Evolutionary conservation across 2,329 filamentous ascomycete genomes (phyloP), one percentile per base, ranked within the genome.

Genomic region (Elsinoe ampelina): DNA sequence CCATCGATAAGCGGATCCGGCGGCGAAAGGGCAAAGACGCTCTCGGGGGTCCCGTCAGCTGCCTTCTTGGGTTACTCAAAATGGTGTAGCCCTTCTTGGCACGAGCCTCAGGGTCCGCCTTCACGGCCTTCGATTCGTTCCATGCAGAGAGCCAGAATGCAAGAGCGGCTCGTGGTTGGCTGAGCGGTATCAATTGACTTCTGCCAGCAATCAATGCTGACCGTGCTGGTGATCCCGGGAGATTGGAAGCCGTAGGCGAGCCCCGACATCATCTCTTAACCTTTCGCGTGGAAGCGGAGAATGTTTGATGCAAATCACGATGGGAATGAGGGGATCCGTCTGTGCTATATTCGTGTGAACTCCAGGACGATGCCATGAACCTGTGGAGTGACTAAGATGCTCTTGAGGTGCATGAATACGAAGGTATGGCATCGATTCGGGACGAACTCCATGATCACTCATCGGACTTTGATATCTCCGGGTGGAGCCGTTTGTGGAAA

Each of bases 121-220:
- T 52, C 34, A 39, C 32, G 17, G 32, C 15, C 17, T 52, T 52
- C 34, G 48, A 52, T 52, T 52, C 48, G 48, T 52, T 52, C 48
- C 48, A 26, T 52, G 48, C 48, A 52, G 48, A 52, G 48, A 52
- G n/a, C 48, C 48, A 52, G 48, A 52, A 38, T n/a, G n/a, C 36
- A 52, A 38, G 17, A 10, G 48, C 26, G 32, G 17, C 19, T n/a
- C 17, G 7, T 34, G 15, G 32, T 38, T 52, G 48, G 48, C 38
- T 34, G 22, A 15, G 26, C 32, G 48, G 26, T 52, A 36, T 52
- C 48, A 39, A 52, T 52, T 52, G 35, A 36, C 35, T 52, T 52
- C 34, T 36, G 34, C 35, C 48, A 52, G 48, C 48, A 52, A 52
- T 52, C 48, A 52, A 50, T 50, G 41, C 41, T 50, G 17, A 35